phyloP scores from a whole-genome alignment of 345 rosid genomes.

The Syzygium grande region DNA sequence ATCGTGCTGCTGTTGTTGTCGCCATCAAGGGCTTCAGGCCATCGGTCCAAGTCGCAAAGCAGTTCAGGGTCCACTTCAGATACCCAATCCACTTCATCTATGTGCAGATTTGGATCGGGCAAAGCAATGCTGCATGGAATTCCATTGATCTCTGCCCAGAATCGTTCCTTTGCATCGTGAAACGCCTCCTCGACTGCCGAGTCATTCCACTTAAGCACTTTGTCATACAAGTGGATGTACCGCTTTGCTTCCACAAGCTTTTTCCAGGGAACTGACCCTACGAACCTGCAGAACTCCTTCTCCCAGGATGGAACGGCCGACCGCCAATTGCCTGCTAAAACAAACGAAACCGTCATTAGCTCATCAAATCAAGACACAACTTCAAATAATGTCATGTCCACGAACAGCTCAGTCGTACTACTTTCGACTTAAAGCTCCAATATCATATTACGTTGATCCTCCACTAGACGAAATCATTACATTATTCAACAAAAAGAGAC shows the following conservation, averaged over 20 bases:
- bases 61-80: conserved; percentile 22
- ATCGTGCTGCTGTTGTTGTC: conserved; percentile 22
- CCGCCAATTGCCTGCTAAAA: background rate
- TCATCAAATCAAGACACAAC: background rate
- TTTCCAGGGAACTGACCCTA: conserved; percentile 7
- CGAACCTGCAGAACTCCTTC: conserved; percentile 2
- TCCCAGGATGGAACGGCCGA: conserved; percentile 9
- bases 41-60: conserved; percentile 25
- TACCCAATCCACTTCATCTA: conserved; percentile 39
- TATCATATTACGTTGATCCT: background rate
- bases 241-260: conserved; percentile 3
- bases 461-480: background rate
- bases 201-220: conserved; percentile 33
- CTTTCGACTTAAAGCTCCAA: background rate
- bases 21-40: background rate
- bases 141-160: conserved; percentile 30
- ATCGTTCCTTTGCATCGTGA: conserved; percentile 33
- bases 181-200: conserved; percentile 43
- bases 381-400: background rate
- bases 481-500: background rate
- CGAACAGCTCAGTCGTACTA: background rate
- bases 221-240: background rate
- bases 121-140: conserved; percentile 20
- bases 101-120: conserved; percentile 30
- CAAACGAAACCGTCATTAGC: background rate